These are phyloP conservation scores for Dryas octopetala DNA, from an alignment of 306 rosid species.

Conservation along the genomic window DNA sequence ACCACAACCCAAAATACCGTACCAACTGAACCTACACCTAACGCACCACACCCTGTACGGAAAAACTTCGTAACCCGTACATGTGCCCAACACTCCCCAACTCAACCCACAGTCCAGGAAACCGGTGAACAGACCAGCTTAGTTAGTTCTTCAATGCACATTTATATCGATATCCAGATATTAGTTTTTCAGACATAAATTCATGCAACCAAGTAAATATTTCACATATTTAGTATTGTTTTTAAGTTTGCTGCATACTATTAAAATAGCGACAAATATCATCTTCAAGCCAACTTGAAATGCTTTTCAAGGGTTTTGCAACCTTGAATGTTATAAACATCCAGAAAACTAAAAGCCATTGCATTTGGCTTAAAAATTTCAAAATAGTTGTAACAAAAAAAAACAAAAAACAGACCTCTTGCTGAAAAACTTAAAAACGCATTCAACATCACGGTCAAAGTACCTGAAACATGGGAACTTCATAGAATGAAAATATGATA, in stretches of 20 bases:
- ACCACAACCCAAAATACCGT: too few relatives aligned
- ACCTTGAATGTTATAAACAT: background rate
- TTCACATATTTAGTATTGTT: too few relatives aligned
- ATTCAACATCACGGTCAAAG: slow-evolving; percentile 96
- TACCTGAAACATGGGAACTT: slow-evolving; percentile 62
- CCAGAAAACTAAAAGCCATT: slow-evolving; percentile 16
- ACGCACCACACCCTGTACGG: too few relatives aligned
- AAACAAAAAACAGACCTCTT: slow-evolving; percentile 60
- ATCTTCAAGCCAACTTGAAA: too few relatives aligned
- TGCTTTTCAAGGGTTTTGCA: background rate
- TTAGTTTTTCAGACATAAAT: too few relatives aligned
- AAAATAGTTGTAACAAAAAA: slow-evolving; percentile 4
- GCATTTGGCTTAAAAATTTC: slow-evolving; percentile 8
- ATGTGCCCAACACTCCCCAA: too few relatives aligned
- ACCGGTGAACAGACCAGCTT: background rate
- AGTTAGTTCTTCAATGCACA: background rate
- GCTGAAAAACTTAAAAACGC: too few relatives aligned
- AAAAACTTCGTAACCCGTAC: too few relatives aligned
- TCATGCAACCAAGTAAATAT: too few relatives aligned
- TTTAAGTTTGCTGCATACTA: background rate
- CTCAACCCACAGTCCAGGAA: too few relatives aligned
- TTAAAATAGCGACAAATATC: background rate
- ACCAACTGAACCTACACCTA: too few relatives aligned
- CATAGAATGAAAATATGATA: slow-evolving; percentile 4
- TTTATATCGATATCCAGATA: too few relatives aligned